Base-by-base conservation (phyloP, 78 protist genomes). In the Neovahlkampfia damariscottae region DNA sequence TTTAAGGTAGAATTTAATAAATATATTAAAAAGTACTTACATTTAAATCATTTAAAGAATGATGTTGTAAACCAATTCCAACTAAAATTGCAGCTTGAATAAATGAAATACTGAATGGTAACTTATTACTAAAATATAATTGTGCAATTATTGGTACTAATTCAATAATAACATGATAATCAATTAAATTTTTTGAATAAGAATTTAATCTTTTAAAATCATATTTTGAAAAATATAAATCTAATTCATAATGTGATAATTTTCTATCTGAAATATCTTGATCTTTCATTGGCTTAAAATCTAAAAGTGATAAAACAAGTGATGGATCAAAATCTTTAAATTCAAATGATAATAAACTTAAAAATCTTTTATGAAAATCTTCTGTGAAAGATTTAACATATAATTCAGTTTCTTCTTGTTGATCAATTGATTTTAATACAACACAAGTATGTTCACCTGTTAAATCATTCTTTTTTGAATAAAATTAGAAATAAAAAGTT, bases 371-470 rank as follows among this genome's bases (percentile, higher is more conserved):
- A 5, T 70, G 30, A 76, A 82, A 88, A 36, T 86, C 88, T 0
- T 67, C n/a, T 3, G 5, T 19, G 72, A 70, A 19, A 5, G 37
- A 31, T 35, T 78, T 68, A 50, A 76, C 67, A 67, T 72, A 76
- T 5, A 5, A 6, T 6, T 66, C 77, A 8, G 81, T 29, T 9
- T 5, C 81, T 5, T 28, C 4, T 34, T 19, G 62, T 8, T 40
- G 8, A 6, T 39, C 2, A 37, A 80, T 4, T 2, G 78, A 2
- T 7, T 40, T 69, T 30, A 97, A 69, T 94, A 96, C 90, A 70
- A 97, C 88, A 68, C 94, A 88, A 8, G 96, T 81, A 84, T 93
- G 90, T 86, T 97, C 99, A 31, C 99, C 99, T 0, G 99, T 97
- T 58, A 92, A 38, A 34, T 95, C 99, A 82, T 94, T 94, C 58